Evolutionary conservation across 306 rosid genomes (phyloP).

Genomic region (Neltuma alba): DNA sequence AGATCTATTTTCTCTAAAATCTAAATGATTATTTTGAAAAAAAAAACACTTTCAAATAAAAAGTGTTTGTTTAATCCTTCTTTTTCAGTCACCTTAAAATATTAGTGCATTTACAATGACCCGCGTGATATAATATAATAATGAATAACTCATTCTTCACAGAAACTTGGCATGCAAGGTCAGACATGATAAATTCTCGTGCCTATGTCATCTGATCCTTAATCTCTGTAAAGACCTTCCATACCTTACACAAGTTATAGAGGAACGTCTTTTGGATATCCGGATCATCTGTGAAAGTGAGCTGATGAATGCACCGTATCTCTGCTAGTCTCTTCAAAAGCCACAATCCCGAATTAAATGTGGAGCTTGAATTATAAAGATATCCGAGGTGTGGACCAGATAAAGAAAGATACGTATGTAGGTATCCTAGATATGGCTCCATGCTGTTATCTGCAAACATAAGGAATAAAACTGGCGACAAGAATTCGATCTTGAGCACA

Average conservation of each 20-base stretch:
- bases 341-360: slow-evolving; percentile 92
- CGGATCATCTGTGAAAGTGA: slow-evolving; percentile 85
- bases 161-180: not conserved
- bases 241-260: slow-evolving; percentile 80
- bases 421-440: slow-evolving; percentile 76
- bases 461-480: slow-evolving; percentile 25
- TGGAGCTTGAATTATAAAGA: slow-evolving; percentile 88
- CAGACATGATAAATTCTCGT: slow-evolving; percentile 22
- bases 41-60: no score
- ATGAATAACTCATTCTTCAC: not conserved
- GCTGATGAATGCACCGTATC: slow-evolving; percentile 89
- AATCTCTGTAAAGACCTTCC: slow-evolving; percentile 13
- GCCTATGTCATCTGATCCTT: slow-evolving; percentile 13
- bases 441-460: slow-evolving; percentile 68
- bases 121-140: slow-evolving; percentile 11
- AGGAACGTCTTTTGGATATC: slow-evolving; percentile 81
- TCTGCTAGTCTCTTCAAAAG: slow-evolving; percentile 81
- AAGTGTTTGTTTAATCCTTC: no score
- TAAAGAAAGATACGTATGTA: slow-evolving; percentile 75
- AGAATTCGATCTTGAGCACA: slow-evolving; percentile 33
- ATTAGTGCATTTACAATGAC: not conserved
- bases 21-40: no score
- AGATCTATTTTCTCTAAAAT: no score
- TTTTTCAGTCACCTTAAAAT: not conserved
- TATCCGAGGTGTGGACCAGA: slow-evolving; percentile 96